Percentiles rank a stretch among this genome's conserved stretches.
phyloP scores from a whole-genome alignment of 2,329 filamentous ascomycete genomes.

The Exophiala lecanii-corni region DNA sequence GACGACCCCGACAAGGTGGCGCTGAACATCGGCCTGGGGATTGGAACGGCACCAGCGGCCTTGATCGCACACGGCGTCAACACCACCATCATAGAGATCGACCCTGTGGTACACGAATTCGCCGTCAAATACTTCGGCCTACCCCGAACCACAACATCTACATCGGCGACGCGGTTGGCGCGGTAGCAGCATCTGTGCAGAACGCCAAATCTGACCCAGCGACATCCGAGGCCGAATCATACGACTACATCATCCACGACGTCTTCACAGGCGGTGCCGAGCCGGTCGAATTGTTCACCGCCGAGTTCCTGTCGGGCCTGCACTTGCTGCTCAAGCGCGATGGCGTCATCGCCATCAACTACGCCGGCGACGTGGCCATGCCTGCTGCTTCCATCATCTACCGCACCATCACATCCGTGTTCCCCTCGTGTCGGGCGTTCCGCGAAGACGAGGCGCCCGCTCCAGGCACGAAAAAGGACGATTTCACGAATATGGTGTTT shows the following conservation, averaged over 20 bases:
- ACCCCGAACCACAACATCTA: slow-evolving; percentile 72
- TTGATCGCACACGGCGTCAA: slow-evolving; percentile 82
- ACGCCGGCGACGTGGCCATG: slow-evolving; percentile 79
- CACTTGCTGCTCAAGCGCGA: slow-evolving; percentile 66
- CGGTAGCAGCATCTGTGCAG: slow-evolving; percentile 48
- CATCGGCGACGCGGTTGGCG: slow-evolving; percentile 77
- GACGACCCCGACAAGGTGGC: slow-evolving; percentile 45
- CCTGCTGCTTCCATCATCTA: slow-evolving; percentile 73
- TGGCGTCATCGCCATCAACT: slow-evolving; percentile 91
- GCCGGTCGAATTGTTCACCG: slow-evolving; percentile 80
- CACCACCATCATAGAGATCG: slow-evolving; percentile 92
- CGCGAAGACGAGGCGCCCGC: slow-evolving; percentile 61
- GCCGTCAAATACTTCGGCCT: slow-evolving; percentile 79
- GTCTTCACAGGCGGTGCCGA: slow-evolving; percentile 97
- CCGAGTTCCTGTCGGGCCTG: slow-evolving; percentile 73
- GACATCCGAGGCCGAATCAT: slow-evolving; percentile 45
- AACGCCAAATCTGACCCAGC: slow-evolving; percentile 33
- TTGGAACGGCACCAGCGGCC: slow-evolving; percentile 85
- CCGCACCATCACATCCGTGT: slow-evolving; percentile 74
- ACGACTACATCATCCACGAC: slow-evolving; percentile 92
- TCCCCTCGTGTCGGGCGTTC: slow-evolving; percentile 87
- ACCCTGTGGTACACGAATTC: slow-evolving; percentile 81
- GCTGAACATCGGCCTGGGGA: slow-evolving; percentile 83
- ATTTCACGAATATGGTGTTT: slow-evolving; percentile 95
- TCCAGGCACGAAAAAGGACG: slow-evolving; percentile 46